Evolutionary conservation across 2,329 filamentous ascomycete genomes (phyloP), one percentile per base, ranked within the genome.

Genomic region (Aspergillus neoniger): DNA sequence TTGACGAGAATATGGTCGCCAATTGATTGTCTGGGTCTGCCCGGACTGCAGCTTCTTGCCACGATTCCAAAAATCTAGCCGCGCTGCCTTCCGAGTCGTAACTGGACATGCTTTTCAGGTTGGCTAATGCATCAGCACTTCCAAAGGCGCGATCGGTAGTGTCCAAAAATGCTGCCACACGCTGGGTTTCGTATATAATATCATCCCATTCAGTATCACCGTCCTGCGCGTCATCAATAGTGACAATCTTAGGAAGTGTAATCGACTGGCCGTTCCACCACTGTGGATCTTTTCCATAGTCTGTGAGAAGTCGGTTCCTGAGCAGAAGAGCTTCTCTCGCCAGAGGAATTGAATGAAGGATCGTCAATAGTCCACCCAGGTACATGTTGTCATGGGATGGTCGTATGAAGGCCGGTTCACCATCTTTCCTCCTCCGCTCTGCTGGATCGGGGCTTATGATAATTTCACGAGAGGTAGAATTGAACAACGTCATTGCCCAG

Each of bases 191-290:
- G 51, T 82, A 75, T 9, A 88, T 71, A 17, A 87, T 73, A 47
- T 83, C 79, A 43, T 79, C 75, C 64, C 73, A 73, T 39, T 78
- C 72, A 19, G 68, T 70, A 38, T 76, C 71, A 4, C 70, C 69
- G 9, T 70, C 69, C 8, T 69, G 66, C 30, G 72, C 67, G 59
- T 76, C 72, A 28, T 74, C 68, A 15, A 79, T 68, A 54, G 82
- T 79, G n/a, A 86, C 78, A 21, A 84, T 81, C 50, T 79, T 81
- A 3, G 82, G 78, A 14, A 81, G 71, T 30, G 79, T 74, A 25
- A 85, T 82, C 0, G 80, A 70, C 30, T 79, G 79, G 19, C 86
- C 86, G 66, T 82, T 84, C 86, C 86, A 89, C 86, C 86, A 89
- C 10, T 86, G 82, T 1, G 77, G 65, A 60, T 86, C 81, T 56